Base-by-base conservation (phyloP, 768 basidiomycete species). In the Tricholoma flavovirens region DNA sequence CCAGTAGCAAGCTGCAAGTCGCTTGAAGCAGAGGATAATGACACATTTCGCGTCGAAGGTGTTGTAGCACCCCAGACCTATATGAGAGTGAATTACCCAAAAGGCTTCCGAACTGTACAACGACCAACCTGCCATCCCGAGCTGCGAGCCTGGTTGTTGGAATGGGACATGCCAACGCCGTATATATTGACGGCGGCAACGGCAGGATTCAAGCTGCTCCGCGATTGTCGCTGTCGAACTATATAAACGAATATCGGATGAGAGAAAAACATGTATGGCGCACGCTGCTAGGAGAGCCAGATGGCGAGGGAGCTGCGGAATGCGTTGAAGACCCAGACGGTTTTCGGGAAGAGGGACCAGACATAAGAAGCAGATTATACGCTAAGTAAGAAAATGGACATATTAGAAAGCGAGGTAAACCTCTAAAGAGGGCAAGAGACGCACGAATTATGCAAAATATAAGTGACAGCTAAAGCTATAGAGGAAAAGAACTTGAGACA, bases 261-360 rank as follows among this genome's bases (percentile, higher is more conserved):
- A 14, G 10, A 51, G 46, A 42, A 17, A 48, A 8, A 10, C 15
- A 5, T 9, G 51, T 46, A 40, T 29, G 22, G 17, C 77, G 58
- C 66, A 88, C 87, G 67, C 79, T 78, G 63, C 73, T 75, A 17
- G 86, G 83, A 21, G 86, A 83, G 49, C 73, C 72, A 36, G 82
- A 72, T 0, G 87, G 86, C 2, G 87, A 87, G 63, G 80, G 85
- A 29, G 78, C 75, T 46, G 76, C 74, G 49, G 86, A 86, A 57
- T 80, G 83, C 15, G 80, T 78, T n/a, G 86, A 84, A 24, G 87
- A 85, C 54, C 79, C 81, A 32, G 87, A 87, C 40, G 84, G 83
- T 64, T 87, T 87, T 64, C 84, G 81, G 21, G 84, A 78, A 43
- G 79, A 74, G 61, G 76, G 72, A 46, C 71, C 74, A 62, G 73